Evolutionary conservation across 2,329 filamentous ascomycete species (phyloP).

Genomic region (Verticillium tricorpus): DNA sequence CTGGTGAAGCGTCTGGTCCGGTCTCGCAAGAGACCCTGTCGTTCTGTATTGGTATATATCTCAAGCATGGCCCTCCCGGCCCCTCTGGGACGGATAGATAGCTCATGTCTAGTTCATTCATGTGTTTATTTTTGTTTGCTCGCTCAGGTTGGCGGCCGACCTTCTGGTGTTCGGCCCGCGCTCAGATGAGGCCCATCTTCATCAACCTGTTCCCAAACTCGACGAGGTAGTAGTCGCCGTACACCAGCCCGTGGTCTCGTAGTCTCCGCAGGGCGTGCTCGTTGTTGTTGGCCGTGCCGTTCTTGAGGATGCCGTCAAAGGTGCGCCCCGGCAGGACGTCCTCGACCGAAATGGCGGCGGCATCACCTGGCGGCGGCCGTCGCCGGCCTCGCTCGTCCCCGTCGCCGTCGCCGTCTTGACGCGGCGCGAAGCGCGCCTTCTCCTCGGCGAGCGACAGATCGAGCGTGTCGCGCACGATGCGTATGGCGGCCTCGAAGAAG

Average conservation of each 20-base stretch:
- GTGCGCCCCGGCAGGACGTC: slow-evolving; percentile 1
- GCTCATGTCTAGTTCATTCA: neutral
- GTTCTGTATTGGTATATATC: neutral
- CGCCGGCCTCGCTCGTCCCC: neutral
- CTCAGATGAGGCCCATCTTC: slow-evolving; percentile 21
- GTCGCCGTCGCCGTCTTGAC: neutral
- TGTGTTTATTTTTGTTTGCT: neutral
- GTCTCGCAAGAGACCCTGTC: neutral
- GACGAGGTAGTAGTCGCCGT: slow-evolving; percentile 44
- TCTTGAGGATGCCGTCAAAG: slow-evolving; percentile 27
- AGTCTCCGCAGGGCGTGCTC: slow-evolving; percentile 20
- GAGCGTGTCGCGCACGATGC: slow-evolving; percentile 14
- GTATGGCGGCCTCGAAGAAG: slow-evolving; percentile 9
- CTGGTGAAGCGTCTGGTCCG: slow-evolving; percentile 1
- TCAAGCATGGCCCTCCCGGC: neutral
- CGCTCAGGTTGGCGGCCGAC: too few relatives aligned
- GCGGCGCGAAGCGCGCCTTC: slow-evolving; percentile 11
- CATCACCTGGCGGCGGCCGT: neutral
- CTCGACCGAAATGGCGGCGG: neutral
- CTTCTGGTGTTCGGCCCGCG: neutral
- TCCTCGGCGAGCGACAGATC: slow-evolving; percentile 18
- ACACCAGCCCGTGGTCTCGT: slow-evolving; percentile 36
- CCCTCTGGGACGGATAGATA: neutral
- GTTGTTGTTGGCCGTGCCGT: slow-evolving; percentile 29
- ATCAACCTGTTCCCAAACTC: slow-evolving; percentile 44